Percentiles rank a stretch among this genome's conserved stretches.
These are phyloP conservation scores for Margaritispora aquatica DNA, from an alignment of 495 filamentous ascomycete genomes.

Conservation along the genomic window DNA sequence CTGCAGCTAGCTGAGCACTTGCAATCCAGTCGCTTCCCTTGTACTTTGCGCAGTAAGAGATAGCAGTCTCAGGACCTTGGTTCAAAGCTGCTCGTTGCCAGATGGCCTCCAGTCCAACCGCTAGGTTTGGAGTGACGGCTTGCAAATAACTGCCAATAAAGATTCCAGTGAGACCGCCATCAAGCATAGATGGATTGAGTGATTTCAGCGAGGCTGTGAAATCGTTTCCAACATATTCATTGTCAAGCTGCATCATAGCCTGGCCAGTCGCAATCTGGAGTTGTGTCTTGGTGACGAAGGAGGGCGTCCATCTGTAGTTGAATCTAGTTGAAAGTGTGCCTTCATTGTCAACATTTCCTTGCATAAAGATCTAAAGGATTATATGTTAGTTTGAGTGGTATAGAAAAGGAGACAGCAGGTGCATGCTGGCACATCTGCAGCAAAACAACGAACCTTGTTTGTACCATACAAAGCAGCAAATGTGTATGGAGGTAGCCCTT, in stretches of 20 bases:
- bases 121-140: conserved; percentile 78
- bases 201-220: conserved; percentile 88
- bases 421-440: conserved; percentile 13
- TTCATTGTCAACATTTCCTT: conserved; percentile 91
- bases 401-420: not conserved
- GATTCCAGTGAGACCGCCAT: conserved; percentile 89
- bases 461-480: conserved; percentile 92
- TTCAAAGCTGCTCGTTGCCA: conserved; percentile 80
- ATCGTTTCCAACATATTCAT: conserved; percentile 88
- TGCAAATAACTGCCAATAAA: conserved; percentile 94
- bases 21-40: conserved; percentile 87
- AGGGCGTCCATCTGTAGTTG: conserved; percentile 80
- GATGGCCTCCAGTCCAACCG: conserved; percentile 85
- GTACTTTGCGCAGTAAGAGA: conserved; percentile 88
- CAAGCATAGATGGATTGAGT: conserved; percentile 86
- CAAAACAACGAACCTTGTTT: conserved; percentile 71
- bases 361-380: conserved; percentile 70
- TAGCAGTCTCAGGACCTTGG: conserved; percentile 72
- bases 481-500: conserved; percentile 83
- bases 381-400: conserved; percentile 4
- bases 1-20: conserved; percentile 73
- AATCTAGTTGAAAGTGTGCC: conserved; percentile 73
- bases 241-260: conserved; percentile 80
- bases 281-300: conserved; percentile 76
- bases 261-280: conserved; percentile 70